These are phyloP conservation scores for Fraxinus baroniana DNA, from an alignment of 305 asterid species.

Conservation along the genomic window DNA sequence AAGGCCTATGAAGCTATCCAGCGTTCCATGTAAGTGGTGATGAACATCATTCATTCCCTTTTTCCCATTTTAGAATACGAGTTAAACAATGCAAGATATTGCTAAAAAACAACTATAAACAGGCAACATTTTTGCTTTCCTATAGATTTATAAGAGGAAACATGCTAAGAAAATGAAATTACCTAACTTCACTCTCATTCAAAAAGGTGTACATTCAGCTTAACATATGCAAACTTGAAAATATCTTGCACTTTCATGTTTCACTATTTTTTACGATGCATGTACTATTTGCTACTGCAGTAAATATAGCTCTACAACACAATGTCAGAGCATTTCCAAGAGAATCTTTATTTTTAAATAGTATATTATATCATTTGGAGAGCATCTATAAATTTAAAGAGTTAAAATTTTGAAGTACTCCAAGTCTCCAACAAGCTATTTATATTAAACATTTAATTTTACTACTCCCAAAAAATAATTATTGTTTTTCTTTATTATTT, in stretches of 20 bases:
- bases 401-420: no score
- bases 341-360: no score
- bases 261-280: background rate
- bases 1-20: constrained; percentile 75
- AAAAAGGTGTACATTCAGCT: background rate
- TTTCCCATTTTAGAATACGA: background rate
- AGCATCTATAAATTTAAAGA: no score
- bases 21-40: constrained; percentile 72
- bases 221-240: background rate
- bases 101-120: background rate
- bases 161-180: background rate
- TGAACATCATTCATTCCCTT: constrained; percentile 7
- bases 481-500: no score
- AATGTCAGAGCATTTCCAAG: no score
- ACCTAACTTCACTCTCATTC: background rate
- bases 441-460: no score
- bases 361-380: no score
- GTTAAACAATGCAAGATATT: background rate
- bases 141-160: background rate
- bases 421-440: no score
- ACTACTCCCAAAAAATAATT: no score
- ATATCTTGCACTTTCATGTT: background rate
- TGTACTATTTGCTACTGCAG: background rate
- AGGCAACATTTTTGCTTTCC: background rate
- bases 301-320: background rate